Conservation (phyloP, 352 stramenopile species). For the Thraustotheca clavata region DNA sequence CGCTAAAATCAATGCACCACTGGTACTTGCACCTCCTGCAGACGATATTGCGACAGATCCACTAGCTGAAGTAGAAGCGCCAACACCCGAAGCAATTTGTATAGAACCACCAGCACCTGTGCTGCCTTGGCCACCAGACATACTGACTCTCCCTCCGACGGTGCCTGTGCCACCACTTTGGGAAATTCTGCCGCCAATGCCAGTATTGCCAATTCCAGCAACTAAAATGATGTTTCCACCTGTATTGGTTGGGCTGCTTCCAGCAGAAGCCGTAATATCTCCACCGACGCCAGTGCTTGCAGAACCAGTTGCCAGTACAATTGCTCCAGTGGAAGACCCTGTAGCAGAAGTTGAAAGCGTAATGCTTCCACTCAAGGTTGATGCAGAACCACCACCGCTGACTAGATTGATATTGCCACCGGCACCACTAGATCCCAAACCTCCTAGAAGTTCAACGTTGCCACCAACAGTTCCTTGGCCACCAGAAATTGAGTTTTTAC, state of each 20-base stretch:
- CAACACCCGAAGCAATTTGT: slow-evolving; percentile 44
- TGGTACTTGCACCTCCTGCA: slow-evolving; percentile 9
- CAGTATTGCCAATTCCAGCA: slow-evolving; percentile 1
- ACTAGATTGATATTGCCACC: background rate
- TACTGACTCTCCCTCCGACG: slow-evolving; percentile 24
- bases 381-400: slow-evolving; percentile 6
- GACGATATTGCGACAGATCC: slow-evolving; percentile 50
- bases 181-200: background rate
- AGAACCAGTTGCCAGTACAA: slow-evolving; percentile 2
- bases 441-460: slow-evolving; percentile 12
- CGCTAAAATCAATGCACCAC: slow-evolving; percentile 1
- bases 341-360: slow-evolving; percentile 10
- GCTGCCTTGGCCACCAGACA: slow-evolving; percentile 52
- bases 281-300: slow-evolving; percentile 9
- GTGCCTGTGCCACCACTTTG: background rate
- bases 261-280: slow-evolving; percentile 13
- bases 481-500: slow-evolving; percentile 1
- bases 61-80: slow-evolving; percentile 43
- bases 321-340: slow-evolving; percentile 6
- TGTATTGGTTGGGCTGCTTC: slow-evolving; percentile 26
- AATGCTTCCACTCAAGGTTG: slow-evolving; percentile 2
- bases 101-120: slow-evolving; percentile 59
- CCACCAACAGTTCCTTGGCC: slow-evolving; percentile 19
- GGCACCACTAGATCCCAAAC: background rate
- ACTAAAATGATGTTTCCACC: slow-evolving; percentile 30